A percentile compares a stretch with the other conserved stretches of the same genome.
These are phyloP conservation scores for Lasiosphaeriaceae sp. DNA, from an alignment of 495 filamentous ascomycete species.

Conservation along the genomic window DNA sequence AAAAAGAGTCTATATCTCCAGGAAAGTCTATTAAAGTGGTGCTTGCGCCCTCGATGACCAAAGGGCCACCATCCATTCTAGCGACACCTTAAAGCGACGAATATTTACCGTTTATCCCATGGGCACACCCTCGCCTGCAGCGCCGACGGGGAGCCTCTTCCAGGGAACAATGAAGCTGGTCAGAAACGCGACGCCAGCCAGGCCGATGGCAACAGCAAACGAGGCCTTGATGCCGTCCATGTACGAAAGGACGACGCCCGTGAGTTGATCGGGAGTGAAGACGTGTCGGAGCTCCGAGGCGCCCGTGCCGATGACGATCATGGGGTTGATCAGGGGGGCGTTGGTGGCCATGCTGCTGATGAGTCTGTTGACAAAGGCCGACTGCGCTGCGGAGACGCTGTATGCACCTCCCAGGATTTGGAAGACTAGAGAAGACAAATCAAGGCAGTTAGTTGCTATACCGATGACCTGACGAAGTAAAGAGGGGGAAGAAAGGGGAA, in stretches of 20 bases:
- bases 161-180: conserved; percentile 1
- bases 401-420: conserved; percentile 51
- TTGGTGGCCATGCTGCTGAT: conserved; percentile 27
- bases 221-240: conserved; percentile 47
- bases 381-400: conserved; percentile 45
- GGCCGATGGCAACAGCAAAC: conserved; percentile 35
- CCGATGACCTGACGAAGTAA: background rate
- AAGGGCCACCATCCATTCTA: background rate
- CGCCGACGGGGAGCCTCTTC: conserved; percentile 11
- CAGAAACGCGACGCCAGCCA: conserved; percentile 10
- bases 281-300: conserved; percentile 47
- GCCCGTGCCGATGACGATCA: conserved; percentile 43
- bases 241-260: conserved; percentile 48
- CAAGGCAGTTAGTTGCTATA: background rate
- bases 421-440: conserved; percentile 35
- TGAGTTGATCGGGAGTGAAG: conserved; percentile 38
- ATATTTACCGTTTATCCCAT: too few species aligned
- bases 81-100: too few species aligned
- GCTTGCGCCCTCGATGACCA: too few species aligned
- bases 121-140: background rate
- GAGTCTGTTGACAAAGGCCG: conserved; percentile 45
- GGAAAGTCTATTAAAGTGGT: too few species aligned
- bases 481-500: background rate
- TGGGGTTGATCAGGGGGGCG: conserved; percentile 42
- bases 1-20: too few species aligned